Base-by-base conservation (phyloP, 2,329 filamentous ascomycete species). In the Annulohypoxylon truncatum region DNA sequence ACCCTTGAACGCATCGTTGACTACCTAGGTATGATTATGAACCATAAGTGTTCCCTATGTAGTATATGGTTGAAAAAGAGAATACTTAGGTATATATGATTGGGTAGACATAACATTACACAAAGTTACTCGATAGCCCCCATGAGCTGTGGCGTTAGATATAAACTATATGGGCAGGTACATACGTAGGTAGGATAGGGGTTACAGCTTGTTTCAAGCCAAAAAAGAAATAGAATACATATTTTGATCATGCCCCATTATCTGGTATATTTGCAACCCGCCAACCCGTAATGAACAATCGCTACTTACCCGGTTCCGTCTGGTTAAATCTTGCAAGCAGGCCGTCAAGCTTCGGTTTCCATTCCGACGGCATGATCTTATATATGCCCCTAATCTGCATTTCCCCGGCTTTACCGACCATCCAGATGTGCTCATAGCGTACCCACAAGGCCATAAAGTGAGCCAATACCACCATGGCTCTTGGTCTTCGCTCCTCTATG, bases 371-470 rank as follows among this genome's bases (percentile, higher is more conserved):
- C 59, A 80, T 70, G 15, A 68, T 73, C 57, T 75, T 77, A 56
- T 77, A 72, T 18, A 81, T 80, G 29, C 75, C 78, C 42, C 75
- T 71, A 57, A 80, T 75, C 69, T 80, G 78, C 63, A 75, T 70
- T 59, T 76, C 75, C 20, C 79, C 79, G 4, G 78, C 76, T 48
- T 69, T 70, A 15, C 78, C 78, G 29, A 80, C 72, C 65, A 79
- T 71, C 78, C 78, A 80, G 40, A 78, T 56, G 58, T 77, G 67
- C 13, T 77, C 75, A 29, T 76, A 76, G 3, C 74, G 70, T 2
- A 81, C 59, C 78, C 78, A 80, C 8, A 79, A 61, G 13, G 77
- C 62, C 76, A 80, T 79, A 68, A 79, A 80, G 53, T 79, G 77
- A 2, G 79, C 79, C n/a, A 80, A 58, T 6, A 78, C 69, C 10